Percentiles rank a stretch among this genome's conserved stretches.
phyloP scores from a whole-genome alignment of 345 rosid genomes.

The Gossypium rotundifolium region DNA sequence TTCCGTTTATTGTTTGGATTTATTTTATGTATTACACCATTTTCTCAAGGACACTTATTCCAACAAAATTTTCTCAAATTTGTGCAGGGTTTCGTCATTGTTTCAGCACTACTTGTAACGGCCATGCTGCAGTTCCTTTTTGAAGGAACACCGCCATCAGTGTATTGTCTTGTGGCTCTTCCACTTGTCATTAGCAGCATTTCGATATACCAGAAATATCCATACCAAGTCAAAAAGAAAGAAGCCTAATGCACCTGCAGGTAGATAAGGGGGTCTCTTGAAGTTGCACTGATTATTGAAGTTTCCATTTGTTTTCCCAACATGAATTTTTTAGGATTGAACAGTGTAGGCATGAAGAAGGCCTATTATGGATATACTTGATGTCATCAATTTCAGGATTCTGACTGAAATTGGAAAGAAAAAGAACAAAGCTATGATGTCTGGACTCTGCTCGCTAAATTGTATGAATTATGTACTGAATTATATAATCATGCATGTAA shows the following conservation, averaged over 20 bases:
- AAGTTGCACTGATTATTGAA: not conserved
- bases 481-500: not conserved
- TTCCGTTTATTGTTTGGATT: not conserved
- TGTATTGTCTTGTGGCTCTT: constrained; percentile 64
- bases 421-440: too few species aligned
- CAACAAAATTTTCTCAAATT: not conserved
- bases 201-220: constrained; percentile 84
- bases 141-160: constrained; percentile 87
- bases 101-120: constrained; percentile 86
- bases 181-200: constrained; percentile 84
- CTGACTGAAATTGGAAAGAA: too few species aligned
- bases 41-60: too few species aligned
- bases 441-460: not conserved
- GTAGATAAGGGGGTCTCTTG: not conserved
- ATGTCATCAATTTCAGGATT: not conserved
- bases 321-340: not conserved
- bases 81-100: constrained; percentile 89
- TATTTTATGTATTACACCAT: not conserved
- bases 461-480: not conserved
- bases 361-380: not conserved
- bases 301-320: not conserved
- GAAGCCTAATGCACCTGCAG: constrained; percentile 34
- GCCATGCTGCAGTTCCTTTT: constrained; percentile 83
- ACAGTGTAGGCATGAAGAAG: constrained; percentile 1
- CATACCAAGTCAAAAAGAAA: constrained; percentile 63